A percentile compares a stretch with the other conserved stretches of the same genome.
phyloP scores from a whole-genome alignment of 2,329 filamentous ascomycete genomes.

The Colletotrichum euphorbiae region DNA sequence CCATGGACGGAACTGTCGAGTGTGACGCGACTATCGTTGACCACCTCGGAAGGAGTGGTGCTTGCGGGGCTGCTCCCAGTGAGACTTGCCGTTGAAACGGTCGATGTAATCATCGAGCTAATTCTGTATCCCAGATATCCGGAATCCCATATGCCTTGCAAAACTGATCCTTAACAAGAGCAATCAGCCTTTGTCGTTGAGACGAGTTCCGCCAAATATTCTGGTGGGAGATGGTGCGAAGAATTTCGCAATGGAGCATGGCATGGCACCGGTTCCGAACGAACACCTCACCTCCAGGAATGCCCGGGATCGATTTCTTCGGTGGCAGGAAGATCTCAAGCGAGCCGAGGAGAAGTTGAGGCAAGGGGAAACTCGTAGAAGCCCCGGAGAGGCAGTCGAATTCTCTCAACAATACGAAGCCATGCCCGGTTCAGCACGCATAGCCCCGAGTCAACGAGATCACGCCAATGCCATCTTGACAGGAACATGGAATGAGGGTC shows the following conservation, averaged over 20 bases:
- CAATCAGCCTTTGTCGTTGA: constrained; percentile 80
- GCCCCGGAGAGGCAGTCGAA: constrained; percentile 43
- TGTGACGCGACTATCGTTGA: constrained; percentile 96
- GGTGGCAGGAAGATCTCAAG: constrained; percentile 81
- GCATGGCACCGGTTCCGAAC: constrained; percentile 78
- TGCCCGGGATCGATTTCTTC: constrained; percentile 80
- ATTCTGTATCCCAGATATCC: constrained; percentile 73
- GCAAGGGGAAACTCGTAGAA: constrained; percentile 42
- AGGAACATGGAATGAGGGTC: constrained; percentile 72
- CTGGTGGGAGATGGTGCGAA: constrained; percentile 87
- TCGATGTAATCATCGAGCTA: constrained; percentile 19
- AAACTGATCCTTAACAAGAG: constrained; percentile 84
- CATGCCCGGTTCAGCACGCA: constrained; percentile 8
- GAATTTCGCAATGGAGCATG: constrained; percentile 85
- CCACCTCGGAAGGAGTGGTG: constrained; percentile 89
- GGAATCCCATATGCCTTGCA: constrained; percentile 91
- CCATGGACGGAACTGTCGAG: constrained; percentile 90
- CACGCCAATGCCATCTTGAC: constrained; percentile 66
- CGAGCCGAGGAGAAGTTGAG: constrained; percentile 64
- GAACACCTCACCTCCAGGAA: constrained; percentile 83
- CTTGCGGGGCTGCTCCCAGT: constrained; percentile 92
- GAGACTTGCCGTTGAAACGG: constrained; percentile 52
- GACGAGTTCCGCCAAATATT: constrained; percentile 91
- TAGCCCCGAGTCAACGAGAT: constrained; percentile 51
- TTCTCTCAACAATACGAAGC: constrained; percentile 48